A percentile compares a stretch with the other conserved stretches of the same genome.
phyloP scores from a whole-genome alignment of 148 eudicot genomes.

The Spergularia bocconei region DNA sequence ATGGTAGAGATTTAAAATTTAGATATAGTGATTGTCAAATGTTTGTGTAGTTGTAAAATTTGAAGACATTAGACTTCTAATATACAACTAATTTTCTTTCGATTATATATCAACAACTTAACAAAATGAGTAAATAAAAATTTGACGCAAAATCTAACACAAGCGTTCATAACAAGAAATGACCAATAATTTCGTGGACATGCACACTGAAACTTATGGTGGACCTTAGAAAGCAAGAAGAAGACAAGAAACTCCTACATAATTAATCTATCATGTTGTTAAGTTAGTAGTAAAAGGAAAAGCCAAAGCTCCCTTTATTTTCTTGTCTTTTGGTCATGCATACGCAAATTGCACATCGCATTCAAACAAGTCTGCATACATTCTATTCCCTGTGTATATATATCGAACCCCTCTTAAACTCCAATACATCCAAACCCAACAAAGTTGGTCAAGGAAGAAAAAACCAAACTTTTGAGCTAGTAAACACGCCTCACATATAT shows the following conservation, averaged over 20 bases:
- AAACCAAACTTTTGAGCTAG: no score
- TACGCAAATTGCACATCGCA: constrained; percentile 24
- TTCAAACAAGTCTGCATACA: constrained; percentile 32
- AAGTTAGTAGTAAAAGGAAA: constrained; percentile 16
- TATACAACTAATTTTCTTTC: no score
- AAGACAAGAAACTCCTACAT: constrained; percentile 16
- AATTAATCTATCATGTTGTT: constrained; percentile 23
- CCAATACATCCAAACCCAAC: neutral
- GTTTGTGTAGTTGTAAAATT: no score
- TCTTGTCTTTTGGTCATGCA: constrained; percentile 24
- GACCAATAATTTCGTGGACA: neutral
- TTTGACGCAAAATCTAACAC: neutral
- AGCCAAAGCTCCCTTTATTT: constrained; percentile 3
- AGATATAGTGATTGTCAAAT: no score
- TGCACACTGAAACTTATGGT: constrained; percentile 9
- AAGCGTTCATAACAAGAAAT: neutral
- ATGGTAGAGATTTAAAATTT: no score
- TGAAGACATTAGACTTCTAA: no score
- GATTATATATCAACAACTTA: no score
- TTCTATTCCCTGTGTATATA: constrained; percentile 21
- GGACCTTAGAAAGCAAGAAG: constrained; percentile 25
- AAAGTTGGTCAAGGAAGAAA: neutral
- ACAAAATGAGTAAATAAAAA: no score
- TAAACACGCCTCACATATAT: neutral
- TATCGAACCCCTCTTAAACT: neutral